Base-by-base conservation (phyloP, 176 grass and related monocot species). In the Ensete ventricosum region DNA sequence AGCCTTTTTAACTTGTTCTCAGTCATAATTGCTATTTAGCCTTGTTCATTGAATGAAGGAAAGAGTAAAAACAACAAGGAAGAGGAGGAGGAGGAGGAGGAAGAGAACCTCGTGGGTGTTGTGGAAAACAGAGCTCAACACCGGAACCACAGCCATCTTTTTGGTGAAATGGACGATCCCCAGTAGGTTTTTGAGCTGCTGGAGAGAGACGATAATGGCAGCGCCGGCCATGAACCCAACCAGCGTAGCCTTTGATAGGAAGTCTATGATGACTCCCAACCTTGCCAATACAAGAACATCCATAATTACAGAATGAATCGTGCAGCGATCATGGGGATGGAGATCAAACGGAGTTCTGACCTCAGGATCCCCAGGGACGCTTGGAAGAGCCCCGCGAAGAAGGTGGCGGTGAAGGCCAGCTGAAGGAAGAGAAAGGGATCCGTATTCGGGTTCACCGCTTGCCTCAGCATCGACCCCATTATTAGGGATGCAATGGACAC, bases 161-260 rank as follows among this genome's bases (percentile, higher is more conserved):
- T 87, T 85, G 71, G 94, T 93, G 88, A 98, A 98, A 80, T 98
- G 94, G 27, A 86, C 82, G 75, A 98, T 98, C 9, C 94, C 94
- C 10, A 98, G 53, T 13, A 98, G 80, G 50, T 84, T 88, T 80
- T 93, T 93, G 6, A 98, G 90, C 83, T 98, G 94, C 85, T 98
- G 94, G 55, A 98, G 90, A 26, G 84, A 85, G 48, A 98, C 94
- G 69, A 98, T 98, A 55, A 98, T 80, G 16, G 94, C 94, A 0
- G 94, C 94, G 29, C 94, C 94, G 20, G 94, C 94, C 90, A 98
- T 98, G 90, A 98, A 98, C 22, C 94, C 94, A 1, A 91, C 82
- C 34, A 98, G 85, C n/a, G 94, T 98, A 54, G 94, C 94, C 86
- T 91, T 91, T 52, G 94, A 98, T 55, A 98, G 14, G 54, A 98